Conservation (phyloP, 306 rosid species). For the Fragaria vesca region DNA sequence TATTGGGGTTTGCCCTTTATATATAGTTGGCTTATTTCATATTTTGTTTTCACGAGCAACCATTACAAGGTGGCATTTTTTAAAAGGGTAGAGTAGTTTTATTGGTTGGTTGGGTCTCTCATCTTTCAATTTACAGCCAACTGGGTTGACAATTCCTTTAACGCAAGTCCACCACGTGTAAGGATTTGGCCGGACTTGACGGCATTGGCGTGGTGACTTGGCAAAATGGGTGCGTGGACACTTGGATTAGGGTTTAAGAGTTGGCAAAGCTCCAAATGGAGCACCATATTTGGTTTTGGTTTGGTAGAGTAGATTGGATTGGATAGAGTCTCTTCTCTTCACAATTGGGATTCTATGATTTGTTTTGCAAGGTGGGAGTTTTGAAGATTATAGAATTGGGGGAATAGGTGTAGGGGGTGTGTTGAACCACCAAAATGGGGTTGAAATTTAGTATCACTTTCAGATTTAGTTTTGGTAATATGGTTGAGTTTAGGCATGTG, state of each 20-base stretch:
- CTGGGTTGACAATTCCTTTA: constrained; percentile 48
- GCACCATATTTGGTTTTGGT: constrained; percentile 21
- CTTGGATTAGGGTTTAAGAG: constrained; percentile 15
- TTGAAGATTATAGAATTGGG: constrained; percentile 1
- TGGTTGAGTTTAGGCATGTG: constrained; percentile 27
- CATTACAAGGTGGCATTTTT: constrained; percentile 13
- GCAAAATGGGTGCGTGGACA: constrained; percentile 37
- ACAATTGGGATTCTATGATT: constrained; percentile 38
- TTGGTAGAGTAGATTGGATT: constrained; percentile 36
- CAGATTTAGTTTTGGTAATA: constrained; percentile 8
- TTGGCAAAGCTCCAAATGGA: constrained; percentile 9
- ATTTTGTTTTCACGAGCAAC: neutral
- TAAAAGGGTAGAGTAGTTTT: constrained; percentile 22
- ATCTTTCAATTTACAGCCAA: constrained; percentile 11
- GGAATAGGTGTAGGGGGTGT: constrained; percentile 30
- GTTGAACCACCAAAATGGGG: constrained; percentile 60
- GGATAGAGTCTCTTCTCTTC: constrained; percentile 12
- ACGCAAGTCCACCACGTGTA: constrained; percentile 46
- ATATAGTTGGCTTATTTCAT: neutral
- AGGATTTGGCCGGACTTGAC: constrained; percentile 34
- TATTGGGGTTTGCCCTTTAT: neutral
- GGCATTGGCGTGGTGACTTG: constrained; percentile 15
- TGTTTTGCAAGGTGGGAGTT: constrained; percentile 18
- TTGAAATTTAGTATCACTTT: constrained; percentile 38
- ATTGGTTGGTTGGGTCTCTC: constrained; percentile 63